Evolutionary conservation across 352 stramenopile genomes (phyloP).

Genomic region (Pythium apleroticum): DNA sequence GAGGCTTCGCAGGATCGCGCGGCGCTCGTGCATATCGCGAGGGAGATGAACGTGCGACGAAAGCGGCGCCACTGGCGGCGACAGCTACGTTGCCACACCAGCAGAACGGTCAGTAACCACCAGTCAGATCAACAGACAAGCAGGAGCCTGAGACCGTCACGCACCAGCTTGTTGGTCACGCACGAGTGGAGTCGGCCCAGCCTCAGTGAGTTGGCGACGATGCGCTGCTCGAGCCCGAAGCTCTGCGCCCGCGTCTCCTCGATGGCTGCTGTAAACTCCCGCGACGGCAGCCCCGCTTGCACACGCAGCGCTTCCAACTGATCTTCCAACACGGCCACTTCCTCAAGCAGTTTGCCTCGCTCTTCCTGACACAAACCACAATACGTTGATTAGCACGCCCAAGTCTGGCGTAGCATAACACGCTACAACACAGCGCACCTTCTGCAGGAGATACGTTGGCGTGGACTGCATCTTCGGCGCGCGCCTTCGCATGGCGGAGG

Average conservation of each 20-base stretch:
- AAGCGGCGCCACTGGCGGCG: neutral
- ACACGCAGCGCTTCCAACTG: neutral
- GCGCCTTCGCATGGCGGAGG: neutral
- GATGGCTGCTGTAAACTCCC: neutral
- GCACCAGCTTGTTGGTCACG: constrained; percentile 14
- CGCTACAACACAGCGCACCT: too few species aligned
- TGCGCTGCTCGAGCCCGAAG: constrained; percentile 6
- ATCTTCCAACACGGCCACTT: neutral
- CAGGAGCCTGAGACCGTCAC: neutral
- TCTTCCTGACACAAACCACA: constrained; percentile 11
- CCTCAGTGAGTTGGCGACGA: constrained; percentile 8
- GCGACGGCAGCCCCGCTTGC: neutral
- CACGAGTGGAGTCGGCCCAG: constrained; percentile 1
- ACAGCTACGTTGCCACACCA: too few species aligned
- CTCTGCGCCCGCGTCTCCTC: neutral
- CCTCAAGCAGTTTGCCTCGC: neutral
- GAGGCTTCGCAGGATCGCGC: constrained; percentile 15
- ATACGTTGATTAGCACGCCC: neutral
- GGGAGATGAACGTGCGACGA: constrained; percentile 12
- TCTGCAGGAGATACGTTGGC: constrained; percentile 2
- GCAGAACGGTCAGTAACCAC: too few species aligned
- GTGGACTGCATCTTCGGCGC: neutral
- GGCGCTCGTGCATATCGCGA: constrained; percentile 9
- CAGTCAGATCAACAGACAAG: too few species aligned
- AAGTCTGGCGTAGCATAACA: too few species aligned